Evolutionary conservation across 225 moss, liverwort and hornwort species (phyloP).

Genomic region (Lunularia cruciata): DNA sequence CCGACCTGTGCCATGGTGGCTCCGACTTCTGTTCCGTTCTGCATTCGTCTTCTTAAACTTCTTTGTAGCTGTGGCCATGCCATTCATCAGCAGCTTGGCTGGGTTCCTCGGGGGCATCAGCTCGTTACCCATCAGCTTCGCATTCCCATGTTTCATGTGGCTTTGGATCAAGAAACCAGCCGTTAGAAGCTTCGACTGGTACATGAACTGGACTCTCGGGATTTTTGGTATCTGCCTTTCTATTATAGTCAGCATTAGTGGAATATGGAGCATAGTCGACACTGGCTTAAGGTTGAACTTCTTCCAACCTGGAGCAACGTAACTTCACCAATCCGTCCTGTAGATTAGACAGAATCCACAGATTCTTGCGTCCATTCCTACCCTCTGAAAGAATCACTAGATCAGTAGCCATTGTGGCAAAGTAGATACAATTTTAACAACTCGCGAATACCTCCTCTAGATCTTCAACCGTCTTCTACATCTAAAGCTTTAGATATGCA

Average conservation of each 20-base stretch:
- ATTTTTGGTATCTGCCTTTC: conserved; percentile 38
- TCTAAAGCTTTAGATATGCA: too few relatives aligned
- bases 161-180: conserved; percentile 49
- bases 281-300: conserved; percentile 49
- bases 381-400: too few relatives aligned
- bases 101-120: conserved; percentile 55
- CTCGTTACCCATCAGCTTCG: conserved; percentile 51
- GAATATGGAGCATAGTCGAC: conserved; percentile 58
- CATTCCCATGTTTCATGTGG: conserved; percentile 58
- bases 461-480: too few relatives aligned
- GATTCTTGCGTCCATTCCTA: too few relatives aligned
- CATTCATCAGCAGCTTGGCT: conserved; percentile 51
- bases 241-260: conserved; percentile 42
- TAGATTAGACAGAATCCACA: too few relatives aligned
- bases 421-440: too few relatives aligned
- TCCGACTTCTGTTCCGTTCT: conserved; percentile 39
- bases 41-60: conserved; percentile 49
- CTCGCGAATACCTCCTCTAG: too few relatives aligned
- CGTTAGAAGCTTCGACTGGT: conserved; percentile 50
- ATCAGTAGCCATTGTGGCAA: too few relatives aligned
- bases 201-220: conserved; percentile 51
- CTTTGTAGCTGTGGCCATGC: conserved; percentile 51
- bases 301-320: conserved; percentile 40
- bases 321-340: not conserved
- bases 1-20: conserved; percentile 43